These are phyloP conservation scores for Lichtheimia hyalospora DNA, from an alignment of 371 early-diverging fungal species.

Conservation along the genomic window DNA sequence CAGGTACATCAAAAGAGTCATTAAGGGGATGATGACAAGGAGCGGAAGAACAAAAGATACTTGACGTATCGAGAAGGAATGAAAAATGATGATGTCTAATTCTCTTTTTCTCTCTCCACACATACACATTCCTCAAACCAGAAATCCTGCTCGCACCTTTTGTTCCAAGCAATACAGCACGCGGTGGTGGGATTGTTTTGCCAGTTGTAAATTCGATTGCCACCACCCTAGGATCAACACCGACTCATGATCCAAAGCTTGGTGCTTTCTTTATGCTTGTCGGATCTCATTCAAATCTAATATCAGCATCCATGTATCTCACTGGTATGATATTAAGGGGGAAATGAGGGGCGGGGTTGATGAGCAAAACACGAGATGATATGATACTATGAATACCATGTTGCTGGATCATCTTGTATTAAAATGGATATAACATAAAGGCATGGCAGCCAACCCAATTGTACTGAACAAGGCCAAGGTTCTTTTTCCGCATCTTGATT, in stretches of 20 bases:
- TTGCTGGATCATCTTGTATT: too few relatives aligned
- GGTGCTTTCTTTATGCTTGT: conserved; percentile 58
- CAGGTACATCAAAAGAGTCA: conserved; percentile 29
- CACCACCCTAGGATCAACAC: conserved; percentile 45
- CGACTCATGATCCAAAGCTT: conserved; percentile 25
- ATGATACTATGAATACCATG: too few relatives aligned
- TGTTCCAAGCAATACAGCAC: conserved; percentile 73
- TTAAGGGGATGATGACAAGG: too few relatives aligned
- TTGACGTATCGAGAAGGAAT: not conserved
- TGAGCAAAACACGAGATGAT: too few relatives aligned
- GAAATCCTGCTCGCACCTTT: conserved; percentile 70
- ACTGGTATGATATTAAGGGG: conserved; percentile 33
- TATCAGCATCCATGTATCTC: conserved; percentile 66
- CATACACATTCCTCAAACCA: not conserved
- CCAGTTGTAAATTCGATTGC: conserved; percentile 70
- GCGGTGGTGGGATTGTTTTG: conserved; percentile 71
- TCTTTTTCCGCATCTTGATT: conserved; percentile 53
- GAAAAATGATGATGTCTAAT: not conserved
- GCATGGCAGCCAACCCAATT: conserved; percentile 73
- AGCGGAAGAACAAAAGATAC: too few relatives aligned
- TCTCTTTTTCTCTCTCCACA: not conserved
- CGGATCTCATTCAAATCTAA: conserved; percentile 59
- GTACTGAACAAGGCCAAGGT: conserved; percentile 51
- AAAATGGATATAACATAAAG: conserved; percentile 4
- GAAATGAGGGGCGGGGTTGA: not conserved